A percentile compares a stretch with the other conserved stretches of the same genome.
These are phyloP conservation scores for Chloris gayana DNA, from an alignment of 176 grass and related monocot genomes.

Conservation along the genomic window DNA sequence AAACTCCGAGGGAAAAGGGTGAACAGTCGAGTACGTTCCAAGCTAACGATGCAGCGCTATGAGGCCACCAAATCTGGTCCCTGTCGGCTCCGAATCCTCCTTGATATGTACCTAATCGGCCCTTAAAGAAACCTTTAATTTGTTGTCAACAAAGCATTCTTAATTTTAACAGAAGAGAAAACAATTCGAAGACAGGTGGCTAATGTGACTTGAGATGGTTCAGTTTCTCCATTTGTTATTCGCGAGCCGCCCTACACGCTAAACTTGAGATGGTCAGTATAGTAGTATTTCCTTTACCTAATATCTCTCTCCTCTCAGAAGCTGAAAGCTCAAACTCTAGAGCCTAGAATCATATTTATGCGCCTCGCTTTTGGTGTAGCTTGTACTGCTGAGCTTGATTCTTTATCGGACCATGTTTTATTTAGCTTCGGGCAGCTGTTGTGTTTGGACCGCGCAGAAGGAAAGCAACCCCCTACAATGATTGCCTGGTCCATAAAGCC, in stretches of 20 bases:
- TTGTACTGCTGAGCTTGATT: not conserved
- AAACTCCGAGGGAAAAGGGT: constrained; percentile 7
- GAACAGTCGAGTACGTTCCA: constrained; percentile 34
- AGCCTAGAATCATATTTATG: not conserved
- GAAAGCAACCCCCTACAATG: constrained; percentile 34
- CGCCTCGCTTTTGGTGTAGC: not conserved
- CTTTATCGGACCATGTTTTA: not conserved
- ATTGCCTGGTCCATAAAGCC: not conserved
- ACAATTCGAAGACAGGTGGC: constrained; percentile 9
- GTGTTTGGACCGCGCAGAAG: constrained; percentile 20
- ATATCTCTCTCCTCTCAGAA: not conserved
- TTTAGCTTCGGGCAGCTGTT: not conserved
- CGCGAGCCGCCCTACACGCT: not conserved
- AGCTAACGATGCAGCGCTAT: constrained; percentile 13
- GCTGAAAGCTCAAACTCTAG: not conserved
- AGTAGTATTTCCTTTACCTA: constrained; percentile 21
- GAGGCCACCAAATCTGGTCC: constrained; percentile 34
- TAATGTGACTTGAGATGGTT: constrained; percentile 41
- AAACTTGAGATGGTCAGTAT: too few relatives aligned
- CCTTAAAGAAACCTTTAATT: constrained; percentile 18
- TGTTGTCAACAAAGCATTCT: not conserved
- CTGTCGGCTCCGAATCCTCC: constrained; percentile 24
- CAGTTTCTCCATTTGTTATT: constrained; percentile 40
- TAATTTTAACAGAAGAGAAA: not conserved
- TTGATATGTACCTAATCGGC: constrained; percentile 46